A percentile compares a stretch with the other conserved stretches of the same genome.
These are phyloP conservation scores for Luffa acutangula DNA, from an alignment of 306 rosid genomes.

Conservation along the genomic window DNA sequence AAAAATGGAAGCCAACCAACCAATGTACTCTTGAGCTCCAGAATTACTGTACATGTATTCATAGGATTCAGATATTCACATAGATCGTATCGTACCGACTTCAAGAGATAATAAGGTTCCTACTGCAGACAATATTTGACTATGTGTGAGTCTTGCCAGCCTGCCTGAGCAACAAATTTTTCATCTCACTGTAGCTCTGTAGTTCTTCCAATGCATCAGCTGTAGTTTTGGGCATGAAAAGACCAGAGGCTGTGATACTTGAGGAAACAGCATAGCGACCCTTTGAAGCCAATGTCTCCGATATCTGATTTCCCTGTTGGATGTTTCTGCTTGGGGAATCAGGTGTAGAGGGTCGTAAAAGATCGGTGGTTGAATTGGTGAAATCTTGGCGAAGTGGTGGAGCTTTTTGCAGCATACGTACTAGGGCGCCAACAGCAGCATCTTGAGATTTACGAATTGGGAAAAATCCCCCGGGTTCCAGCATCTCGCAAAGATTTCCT, in stretches of 20 bases:
- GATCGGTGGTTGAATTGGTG: conserved; percentile 24
- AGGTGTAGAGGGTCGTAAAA: conserved; percentile 16
- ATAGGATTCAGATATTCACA: background rate
- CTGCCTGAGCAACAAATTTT: conserved; percentile 38
- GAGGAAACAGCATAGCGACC: conserved; percentile 17
- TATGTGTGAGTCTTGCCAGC: conserved; percentile 6
- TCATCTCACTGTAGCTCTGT: conserved; percentile 59
- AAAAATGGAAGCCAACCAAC: background rate
- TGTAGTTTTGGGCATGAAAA: conserved; percentile 40
- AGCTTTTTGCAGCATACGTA: conserved; percentile 61
- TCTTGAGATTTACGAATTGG: conserved; percentile 56
- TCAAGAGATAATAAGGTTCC: background rate
- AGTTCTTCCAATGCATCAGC: conserved; percentile 83
- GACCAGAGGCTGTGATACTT: conserved; percentile 33
- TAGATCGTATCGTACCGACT: background rate
- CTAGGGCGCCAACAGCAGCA: conserved; percentile 78
- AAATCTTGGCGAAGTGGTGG: conserved; percentile 65
- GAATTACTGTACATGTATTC: conserved; percentile 6
- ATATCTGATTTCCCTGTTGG: conserved; percentile 26
- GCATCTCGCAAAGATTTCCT: conserved; percentile 8
- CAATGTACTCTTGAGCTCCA: background rate
- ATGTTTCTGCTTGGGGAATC: conserved; percentile 21
- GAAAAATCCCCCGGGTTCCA: conserved; percentile 39
- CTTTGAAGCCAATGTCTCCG: background rate
- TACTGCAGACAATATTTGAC: background rate